Base-by-base conservation (phyloP, 106 monocot species). In the Acorus gramineus region DNA sequence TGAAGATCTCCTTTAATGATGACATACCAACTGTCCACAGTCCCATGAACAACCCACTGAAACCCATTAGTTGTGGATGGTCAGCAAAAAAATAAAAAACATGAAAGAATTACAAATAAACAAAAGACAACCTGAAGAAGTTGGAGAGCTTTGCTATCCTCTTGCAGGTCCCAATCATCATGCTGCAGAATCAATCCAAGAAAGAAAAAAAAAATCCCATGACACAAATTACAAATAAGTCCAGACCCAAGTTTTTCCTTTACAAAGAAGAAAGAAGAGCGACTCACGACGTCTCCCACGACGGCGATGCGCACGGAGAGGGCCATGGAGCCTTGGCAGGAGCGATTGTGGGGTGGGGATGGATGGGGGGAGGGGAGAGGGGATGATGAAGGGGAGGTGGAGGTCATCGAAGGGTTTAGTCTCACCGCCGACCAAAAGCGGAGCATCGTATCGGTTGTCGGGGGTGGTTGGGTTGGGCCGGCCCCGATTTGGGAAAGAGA, bases 141-240 rank as follows among this genome's bases (percentile, higher is more conserved):
- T 3, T 79, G 76, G 54, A 93, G 86, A 5, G 93, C 93, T 71
- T 65, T 84, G 48, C 81, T 79, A 69, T 93, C 93, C 67, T 89
- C 81, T 57, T 84, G 79, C 44, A 89, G 60, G 46, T 89, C 74
- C 93, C 93, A 93, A 54, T 84, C 78, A 66, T 89, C 86, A 66
- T 93, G 93, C 93, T 93, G 60, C 71, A 79, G 14, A 13, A 64
- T 50, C 43, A 74, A 76, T 60, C 44, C 76, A 69, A 6, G 2
- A 77, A 13, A 78, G 7, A 44, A 61, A 49, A 46, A 69, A 57
- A 58, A 13, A 55, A 14, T 9, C 4, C 42, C 56, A 43, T 9
- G 13, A 47, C 57, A 58, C 13, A 44, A 69, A 2, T 13, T 11
- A 49, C 2, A 59, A 46, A n/a, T 11, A 49, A 45, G 28, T 49